Conservation (phyloP, 768 basidiomycete genomes). For the Trametes cubensis region DNA sequence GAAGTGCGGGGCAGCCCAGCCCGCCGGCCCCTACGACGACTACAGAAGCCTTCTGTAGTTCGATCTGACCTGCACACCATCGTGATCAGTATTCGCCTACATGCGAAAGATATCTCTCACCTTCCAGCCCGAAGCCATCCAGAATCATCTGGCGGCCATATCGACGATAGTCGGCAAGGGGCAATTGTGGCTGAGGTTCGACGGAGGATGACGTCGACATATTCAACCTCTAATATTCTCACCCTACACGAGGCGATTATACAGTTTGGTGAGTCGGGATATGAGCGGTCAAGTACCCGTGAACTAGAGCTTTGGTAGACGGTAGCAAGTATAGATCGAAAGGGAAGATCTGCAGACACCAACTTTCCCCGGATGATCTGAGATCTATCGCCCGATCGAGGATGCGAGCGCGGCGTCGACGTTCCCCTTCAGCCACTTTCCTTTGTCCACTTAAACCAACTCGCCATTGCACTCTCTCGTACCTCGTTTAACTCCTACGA, state of each 20-base stretch:
- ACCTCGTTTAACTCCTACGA: not conserved
- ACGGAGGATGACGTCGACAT: not conserved
- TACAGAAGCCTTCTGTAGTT: conserved; percentile 72
- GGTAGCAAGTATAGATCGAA: not conserved
- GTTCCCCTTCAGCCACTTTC: conserved; percentile 1
- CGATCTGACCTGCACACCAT: conserved; percentile 69
- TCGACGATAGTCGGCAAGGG: conserved; percentile 73
- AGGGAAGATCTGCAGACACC: not conserved
- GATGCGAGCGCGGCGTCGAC: not conserved
- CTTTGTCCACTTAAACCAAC: not conserved
- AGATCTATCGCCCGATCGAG: not conserved
- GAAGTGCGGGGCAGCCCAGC: conserved; percentile 92
- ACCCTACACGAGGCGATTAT: too few relatives aligned
- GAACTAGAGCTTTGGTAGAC: not conserved
- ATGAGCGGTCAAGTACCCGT: too few relatives aligned
- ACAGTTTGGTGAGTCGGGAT: too few relatives aligned
- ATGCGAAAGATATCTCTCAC: conserved; percentile 41
- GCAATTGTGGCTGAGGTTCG: conserved; percentile 21
- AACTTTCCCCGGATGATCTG: not conserved
- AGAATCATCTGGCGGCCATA: conserved; percentile 98
- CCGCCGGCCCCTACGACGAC: conserved; percentile 95
- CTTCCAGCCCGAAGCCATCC: conserved; percentile 83
- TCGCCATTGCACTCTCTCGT: not conserved
- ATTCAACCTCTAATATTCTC: too few relatives aligned
- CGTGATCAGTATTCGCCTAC: not conserved